Evolutionary conservation across 2,329 filamentous ascomycete genomes (phyloP).

Genomic region (Ophiostoma sp.): DNA sequence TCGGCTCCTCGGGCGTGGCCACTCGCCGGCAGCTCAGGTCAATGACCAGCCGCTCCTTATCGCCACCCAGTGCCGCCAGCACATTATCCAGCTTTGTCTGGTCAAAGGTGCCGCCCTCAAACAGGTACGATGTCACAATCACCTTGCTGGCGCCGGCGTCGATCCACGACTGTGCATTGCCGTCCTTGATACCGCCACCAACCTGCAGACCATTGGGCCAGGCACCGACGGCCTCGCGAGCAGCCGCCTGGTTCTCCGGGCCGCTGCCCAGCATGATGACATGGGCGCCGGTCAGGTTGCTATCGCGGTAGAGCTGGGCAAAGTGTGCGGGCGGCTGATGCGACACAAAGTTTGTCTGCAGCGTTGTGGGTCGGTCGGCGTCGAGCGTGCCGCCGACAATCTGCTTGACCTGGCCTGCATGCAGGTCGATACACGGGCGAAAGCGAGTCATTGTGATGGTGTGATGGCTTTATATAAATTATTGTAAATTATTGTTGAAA

Average conservation of each 20-base stretch:
- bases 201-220: slow-evolving; percentile 84
- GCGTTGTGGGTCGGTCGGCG: slow-evolving; percentile 50
- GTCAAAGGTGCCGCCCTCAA: slow-evolving; percentile 70
- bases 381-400: slow-evolving; percentile 93
- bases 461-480: background rate
- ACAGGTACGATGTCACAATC: slow-evolving; percentile 93
- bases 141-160: slow-evolving; percentile 86
- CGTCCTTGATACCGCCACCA: slow-evolving; percentile 85
- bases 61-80: slow-evolving; percentile 63
- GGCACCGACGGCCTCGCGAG: slow-evolving; percentile 65
- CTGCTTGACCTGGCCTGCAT: slow-evolving; percentile 96
- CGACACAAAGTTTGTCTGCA: slow-evolving; percentile 92
- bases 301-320: slow-evolving; percentile 71
- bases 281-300: slow-evolving; percentile 72
- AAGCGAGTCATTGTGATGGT: slow-evolving; percentile 70
- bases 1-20: background rate
- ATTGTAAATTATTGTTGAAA: background rate
- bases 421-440: slow-evolving; percentile 92
- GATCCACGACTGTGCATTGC: slow-evolving; percentile 82
- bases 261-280: slow-evolving; percentile 82
- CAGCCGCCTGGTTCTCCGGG: slow-evolving; percentile 75
- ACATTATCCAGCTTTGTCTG: slow-evolving; percentile 69
- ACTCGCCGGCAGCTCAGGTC: slow-evolving; percentile 80
- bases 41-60: slow-evolving; percentile 80
- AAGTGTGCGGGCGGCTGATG: slow-evolving; percentile 76